Percentiles rank a stretch among this genome's conserved stretches.
Conservation (phyloP, 2,329 filamentous ascomycete genomes). For the Alternaria infectoria region DNA sequence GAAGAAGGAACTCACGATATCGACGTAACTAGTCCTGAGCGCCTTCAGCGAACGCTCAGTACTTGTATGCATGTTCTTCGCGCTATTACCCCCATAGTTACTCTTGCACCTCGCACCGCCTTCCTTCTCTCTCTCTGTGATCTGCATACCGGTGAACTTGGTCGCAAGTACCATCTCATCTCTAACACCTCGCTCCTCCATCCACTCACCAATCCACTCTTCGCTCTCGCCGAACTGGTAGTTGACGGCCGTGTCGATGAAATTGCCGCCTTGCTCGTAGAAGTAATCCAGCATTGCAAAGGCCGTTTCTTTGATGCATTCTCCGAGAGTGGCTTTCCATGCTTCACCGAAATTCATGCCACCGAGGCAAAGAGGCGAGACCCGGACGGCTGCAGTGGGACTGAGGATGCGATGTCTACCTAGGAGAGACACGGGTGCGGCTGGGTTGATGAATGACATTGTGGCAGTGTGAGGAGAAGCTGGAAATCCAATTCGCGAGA, state of each 20-base stretch:
- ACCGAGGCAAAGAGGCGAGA: conserved; percentile 59
- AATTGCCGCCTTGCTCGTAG: conserved; percentile 72
- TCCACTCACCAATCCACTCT: conserved; percentile 54
- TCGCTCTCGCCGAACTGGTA: conserved; percentile 52
- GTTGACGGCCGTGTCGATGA: conserved; percentile 67
- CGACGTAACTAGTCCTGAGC: conserved; percentile 68
- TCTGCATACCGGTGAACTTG: conserved; percentile 49
- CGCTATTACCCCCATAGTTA: conserved; percentile 23
- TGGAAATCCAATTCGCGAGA: not conserved
- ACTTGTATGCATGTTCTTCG: conserved; percentile 24
- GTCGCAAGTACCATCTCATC: conserved; percentile 53
- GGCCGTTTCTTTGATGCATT: conserved; percentile 67
- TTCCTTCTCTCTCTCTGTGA: conserved; percentile 10
- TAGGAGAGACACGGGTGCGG: conserved; percentile 56
- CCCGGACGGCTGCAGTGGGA: conserved; percentile 66
- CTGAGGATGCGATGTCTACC: conserved; percentile 71
- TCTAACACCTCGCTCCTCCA: conserved; percentile 45
- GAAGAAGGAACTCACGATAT: conserved; percentile 52
- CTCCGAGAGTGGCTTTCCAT: conserved; percentile 66
- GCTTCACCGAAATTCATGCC: conserved; percentile 69
- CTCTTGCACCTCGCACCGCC: conserved; percentile 23
- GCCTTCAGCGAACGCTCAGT: conserved; percentile 21
- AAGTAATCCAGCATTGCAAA: conserved; percentile 72
- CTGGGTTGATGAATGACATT: conserved; percentile 12
- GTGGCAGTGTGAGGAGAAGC: not conserved